Base-by-base conservation (phyloP, 208 protist species). In the Crithidia bombi region DNA sequence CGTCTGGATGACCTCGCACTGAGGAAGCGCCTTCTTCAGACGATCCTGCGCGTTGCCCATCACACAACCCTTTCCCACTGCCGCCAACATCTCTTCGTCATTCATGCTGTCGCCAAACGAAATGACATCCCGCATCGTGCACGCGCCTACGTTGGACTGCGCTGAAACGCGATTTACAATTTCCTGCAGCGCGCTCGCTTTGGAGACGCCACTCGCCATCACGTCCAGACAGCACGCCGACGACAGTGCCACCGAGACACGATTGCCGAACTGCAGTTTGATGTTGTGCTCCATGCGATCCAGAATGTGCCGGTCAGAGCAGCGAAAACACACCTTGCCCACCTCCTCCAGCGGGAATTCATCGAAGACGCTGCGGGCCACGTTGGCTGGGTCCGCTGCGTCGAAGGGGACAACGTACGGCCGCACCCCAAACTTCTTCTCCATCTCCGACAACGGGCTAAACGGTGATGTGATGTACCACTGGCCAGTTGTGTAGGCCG, bases 31-130 rank as follows among this genome's bases (percentile, higher is more conserved):
- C 52, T 79, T 47, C 30, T 83, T 75, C 35, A 90, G 62, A 14
- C 81, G 81, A n/a, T 39, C 49, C 50, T 87, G 74, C 17, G 66
- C 85, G 54, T 90, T 90, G 15, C 44, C 19, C 85, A 90, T 87
- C 25, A 87, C 25, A 65, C 58, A 90, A 1, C 85, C 79, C 52
- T 70, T 80, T 35, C 82, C 85, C 3, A 59, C 75, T 15, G 43
- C 50, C 17, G 52, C 44, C 38, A 90, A 70, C 81, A 90, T 87
- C 32, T 75, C 75, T 49, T 69, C 63, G 50, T 90, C 85, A 56
- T 90, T 87, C 85, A 90, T 90, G 69, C 82, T 83, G 46, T 90
- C 85, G 0, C 85, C 85, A 63, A 90, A 90, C 14, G 75, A 70
- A 11, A 86, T 58, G 15, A 80, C 69, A 9, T 77, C 54, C 1